These are phyloP conservation scores for Eucalyptus cloeziana DNA, from an alignment of 345 rosid species.

Conservation along the genomic window DNA sequence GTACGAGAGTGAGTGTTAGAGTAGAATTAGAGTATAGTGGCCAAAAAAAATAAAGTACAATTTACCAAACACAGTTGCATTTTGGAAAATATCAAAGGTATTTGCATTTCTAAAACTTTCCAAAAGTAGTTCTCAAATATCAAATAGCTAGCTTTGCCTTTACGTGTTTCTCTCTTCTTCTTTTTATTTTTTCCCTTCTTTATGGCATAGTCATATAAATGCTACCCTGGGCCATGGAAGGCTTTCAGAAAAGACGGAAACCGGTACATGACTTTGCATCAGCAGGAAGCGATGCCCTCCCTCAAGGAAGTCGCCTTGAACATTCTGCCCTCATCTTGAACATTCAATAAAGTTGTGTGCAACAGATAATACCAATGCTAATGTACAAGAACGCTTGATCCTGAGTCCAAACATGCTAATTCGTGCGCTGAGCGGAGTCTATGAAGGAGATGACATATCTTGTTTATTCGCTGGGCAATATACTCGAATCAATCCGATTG, in stretches of 20 bases:
- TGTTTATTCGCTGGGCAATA: neutral
- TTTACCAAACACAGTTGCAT: too few species aligned
- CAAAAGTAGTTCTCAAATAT: too few species aligned
- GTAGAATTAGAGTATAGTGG: too few species aligned
- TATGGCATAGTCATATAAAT: constrained; percentile 7
- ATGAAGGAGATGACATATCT: neutral
- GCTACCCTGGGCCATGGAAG: constrained; percentile 92
- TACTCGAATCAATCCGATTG: neutral
- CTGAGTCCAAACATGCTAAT: neutral
- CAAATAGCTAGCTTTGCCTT: too few species aligned
- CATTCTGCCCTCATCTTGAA: constrained; percentile 70
- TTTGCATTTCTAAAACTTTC: too few species aligned
- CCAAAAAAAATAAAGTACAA: too few species aligned
- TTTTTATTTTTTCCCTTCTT: neutral
- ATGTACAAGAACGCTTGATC: neutral
- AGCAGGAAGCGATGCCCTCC: constrained; percentile 78
- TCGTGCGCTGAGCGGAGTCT: neutral
- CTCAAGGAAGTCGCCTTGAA: constrained; percentile 81
- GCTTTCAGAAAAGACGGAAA: constrained; percentile 48
- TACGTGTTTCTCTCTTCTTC: too few species aligned
- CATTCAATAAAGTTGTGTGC: neutral
- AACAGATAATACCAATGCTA: neutral
- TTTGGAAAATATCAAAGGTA: too few species aligned
- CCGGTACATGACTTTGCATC: constrained; percentile 35
- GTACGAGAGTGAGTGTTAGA: too few species aligned